Base-by-base conservation (phyloP, 2,329 filamentous ascomycete genomes). In the Calonectria multiphialidica region DNA sequence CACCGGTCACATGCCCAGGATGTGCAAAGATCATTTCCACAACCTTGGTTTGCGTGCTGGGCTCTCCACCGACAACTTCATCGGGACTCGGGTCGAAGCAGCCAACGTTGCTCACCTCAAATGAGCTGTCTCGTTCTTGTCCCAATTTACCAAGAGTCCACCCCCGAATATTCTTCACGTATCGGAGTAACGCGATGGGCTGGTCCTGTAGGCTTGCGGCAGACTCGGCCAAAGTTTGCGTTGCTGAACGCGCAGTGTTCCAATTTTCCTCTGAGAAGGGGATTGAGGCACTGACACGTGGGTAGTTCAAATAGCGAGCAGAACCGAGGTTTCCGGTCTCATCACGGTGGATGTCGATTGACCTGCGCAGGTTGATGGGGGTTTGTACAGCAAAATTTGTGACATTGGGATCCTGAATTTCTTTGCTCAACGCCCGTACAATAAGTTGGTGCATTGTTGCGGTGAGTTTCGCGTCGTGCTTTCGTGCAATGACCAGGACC, bases 321-420 rank as follows among this genome's bases (percentile, higher is more conserved):
- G 78, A 80, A 7, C 66, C 75, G 7, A 72, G 68, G 8, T 74
- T 63, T 0, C 73, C 78, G 15, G 66, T 74, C 50, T 75, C 71
- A 3, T 75, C 67, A 23, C 73, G 49, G 3, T 78, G 61, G 33
- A 76, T 66, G 2, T 78, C 77, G 5, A 79, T 49, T 5, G 77
- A 72, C 3, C 30, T 47, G 1, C 78, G 74, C 77, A 80, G 75
- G 44, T 79, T 80, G 13, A 79, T 49, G 5, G 78, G 68, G 5
- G 78, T 80, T 42, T 76, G 75, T 3, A 72, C 70, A 9, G 77
- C 72, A 15, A 80, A 80, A 1, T 79, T 76, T 13, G 77, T 78
- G n/a, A 78, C 37, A 4, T 63, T 70, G 3, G 70, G 37, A 25
- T 76, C 73, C 0, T 28, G 62, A 3, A 80, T 25, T 2, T 40